Evolutionary conservation across 768 basidiomycete genomes (phyloP), one percentile per base, ranked within the genome.

Genomic region (Porpolomopsis calyptriformis): DNA sequence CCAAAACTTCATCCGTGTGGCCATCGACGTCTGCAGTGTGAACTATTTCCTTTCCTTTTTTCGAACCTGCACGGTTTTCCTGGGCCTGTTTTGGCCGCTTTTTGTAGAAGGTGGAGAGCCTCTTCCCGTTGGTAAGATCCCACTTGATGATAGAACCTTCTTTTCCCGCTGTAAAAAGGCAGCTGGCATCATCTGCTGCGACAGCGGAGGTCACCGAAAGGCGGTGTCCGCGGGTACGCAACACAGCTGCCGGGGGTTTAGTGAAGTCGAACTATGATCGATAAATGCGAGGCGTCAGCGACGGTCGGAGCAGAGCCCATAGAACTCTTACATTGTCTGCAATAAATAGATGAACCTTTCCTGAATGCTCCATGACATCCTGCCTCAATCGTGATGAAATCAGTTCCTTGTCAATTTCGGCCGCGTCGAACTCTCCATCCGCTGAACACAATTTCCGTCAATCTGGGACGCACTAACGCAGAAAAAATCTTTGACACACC

Each of bases 381-480:
- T 91, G 81, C 60, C 91, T 89, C 51, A 99, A 70, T 46, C 96
- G 72, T 16, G 91, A 74, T 36, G 86, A 86, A 50, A 99, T 87
- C 51, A 97, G 71, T 53, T 97, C 94, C 55, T 78, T 77, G 70
- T 99, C 96, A 22, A 98, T 81, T 54, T 97, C 93, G 1, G 88
- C 92, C 4, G 96, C 96, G 60, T 99, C 94, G 52, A 81, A 92
- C 51, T 91, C 91, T 26, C 85, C 88, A 20, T 92, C 92, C 48
- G 81, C 89, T 78, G 50, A 19, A 41, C 22, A 42, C 16, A 9
- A 43, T 10, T 3, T 25, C 16, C 19, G 18, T 23, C 25, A n/a
- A 20, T 31, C n/a, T 12, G 36, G 18, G 39, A 36, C 16, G 24
- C 12, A 43, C 33, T 16, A 22, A 39, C 20, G 29, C 18, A 47